These are phyloP conservation scores for Quercus variabilis DNA, from an alignment of 306 rosid genomes.

Conservation along the genomic window DNA sequence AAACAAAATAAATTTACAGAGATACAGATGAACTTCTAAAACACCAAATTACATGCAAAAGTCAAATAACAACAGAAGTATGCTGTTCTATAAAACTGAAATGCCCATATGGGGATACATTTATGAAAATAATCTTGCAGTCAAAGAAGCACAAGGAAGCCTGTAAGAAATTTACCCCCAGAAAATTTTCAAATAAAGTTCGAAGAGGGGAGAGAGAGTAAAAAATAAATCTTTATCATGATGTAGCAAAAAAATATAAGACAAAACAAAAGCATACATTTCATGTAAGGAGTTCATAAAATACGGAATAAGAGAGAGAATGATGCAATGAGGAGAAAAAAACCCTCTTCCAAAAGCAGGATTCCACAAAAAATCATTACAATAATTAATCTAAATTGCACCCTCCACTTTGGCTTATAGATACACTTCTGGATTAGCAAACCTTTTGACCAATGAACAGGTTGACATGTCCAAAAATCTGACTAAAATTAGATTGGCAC, in stretches of 20 bases:
- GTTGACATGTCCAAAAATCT: neutral
- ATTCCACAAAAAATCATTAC: neutral
- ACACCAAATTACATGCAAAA: neutral
- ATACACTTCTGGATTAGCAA: neutral
- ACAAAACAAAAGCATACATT: neutral
- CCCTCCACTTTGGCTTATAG: neutral
- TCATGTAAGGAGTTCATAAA: neutral
- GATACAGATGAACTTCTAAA: neutral
- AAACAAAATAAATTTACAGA: neutral
- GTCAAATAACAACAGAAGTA: neutral
- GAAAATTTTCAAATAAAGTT: neutral
- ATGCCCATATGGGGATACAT: neutral
- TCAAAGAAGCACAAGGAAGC: neutral
- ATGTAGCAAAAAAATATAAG: neutral
- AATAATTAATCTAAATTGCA: neutral
- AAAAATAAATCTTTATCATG: neutral
- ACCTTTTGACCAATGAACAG: neutral
- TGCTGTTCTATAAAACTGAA: neutral
- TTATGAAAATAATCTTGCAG: neutral
- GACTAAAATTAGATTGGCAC: neutral
- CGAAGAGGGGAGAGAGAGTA: neutral
- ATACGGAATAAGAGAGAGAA: neutral
- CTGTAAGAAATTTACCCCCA: neutral
- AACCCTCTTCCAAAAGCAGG: neutral
- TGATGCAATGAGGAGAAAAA: neutral